Evolutionary conservation across 2,329 filamentous ascomycete genomes (phyloP), one percentile per base, ranked within the genome.

Genomic region (Cladobotryum mycophilum): DNA sequence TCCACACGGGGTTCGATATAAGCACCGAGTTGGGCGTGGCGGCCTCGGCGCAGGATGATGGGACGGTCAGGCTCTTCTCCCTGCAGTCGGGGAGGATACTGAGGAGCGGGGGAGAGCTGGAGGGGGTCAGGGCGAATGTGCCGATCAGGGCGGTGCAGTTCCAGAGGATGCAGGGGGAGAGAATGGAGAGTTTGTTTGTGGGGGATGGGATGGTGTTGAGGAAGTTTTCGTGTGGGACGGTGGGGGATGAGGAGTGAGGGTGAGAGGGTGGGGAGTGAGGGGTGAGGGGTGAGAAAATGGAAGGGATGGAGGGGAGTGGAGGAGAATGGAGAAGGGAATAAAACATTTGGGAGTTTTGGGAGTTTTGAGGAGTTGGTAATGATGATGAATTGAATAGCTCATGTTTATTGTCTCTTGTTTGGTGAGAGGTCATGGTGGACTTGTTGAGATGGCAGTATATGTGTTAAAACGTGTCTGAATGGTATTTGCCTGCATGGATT

Each of bases 31-130:
- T 72, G 7, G 76, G 76, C 12, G 56, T 79, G 20, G 72, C 80
- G 4, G 80, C 80, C 0, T 75, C 79, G 0, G 78, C 76, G 0
- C 76, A 80, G 43, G 74, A 78, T 37, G 69, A 77, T 44, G 73
- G 71, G 11, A 70, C 63, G 0, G 65, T 82, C 0, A 68, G 58
- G 1, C 56, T 82, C 12, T 81, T 79, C 56, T 80, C 78, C 8
- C 59, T 79, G 6, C 57, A 56, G 7, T 74, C 72, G 2, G 79
- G 79, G 0, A 55, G 65, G 11, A 59, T 61, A 11, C 55, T 81
- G 5, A 53, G 53, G 3, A 58, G 56, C 11, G 63, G 50, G 1
- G 20, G 13, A 1, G 47, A n/a, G 1, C 34, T 73, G 15, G 64
- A 60, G 0, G 15, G 36, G 2, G 30, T 68, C 5, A 43, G 34